Evolutionary conservation across 2,329 filamentous ascomycete genomes (phyloP), one percentile per base, ranked within the genome.

Genomic region (Phyllosticta citribraziliensis): DNA sequence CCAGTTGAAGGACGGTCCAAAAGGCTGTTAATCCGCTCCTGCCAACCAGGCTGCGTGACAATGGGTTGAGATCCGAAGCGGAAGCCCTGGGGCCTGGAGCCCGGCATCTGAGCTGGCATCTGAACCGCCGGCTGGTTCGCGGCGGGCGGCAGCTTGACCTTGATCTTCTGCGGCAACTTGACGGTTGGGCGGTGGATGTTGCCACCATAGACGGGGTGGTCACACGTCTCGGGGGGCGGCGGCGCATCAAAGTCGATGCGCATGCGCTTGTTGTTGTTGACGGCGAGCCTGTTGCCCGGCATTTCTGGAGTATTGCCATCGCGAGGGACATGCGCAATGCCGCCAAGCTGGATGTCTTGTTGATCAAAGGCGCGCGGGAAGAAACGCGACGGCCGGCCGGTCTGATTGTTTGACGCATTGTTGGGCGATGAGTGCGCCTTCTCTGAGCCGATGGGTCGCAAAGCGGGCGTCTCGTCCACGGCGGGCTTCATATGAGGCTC

Each of bases 11-110:
- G 24, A 30, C 54, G 59, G 3, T 54, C 53, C 60, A 86, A 79
- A 53, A 96, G 81, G 54, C 82, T 86, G 72, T 96, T 91, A 72
- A 97, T 91, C 68, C 86, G 86, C 67, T 88, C 87, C 72, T 96
- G 91, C 91, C 91, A 93, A 40, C 76, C 69, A 25, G 71, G 67
- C 58, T 75, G 70, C 55, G 74, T 70, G 67, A 65, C 67, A 65
- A 75, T 70, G 67, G 71, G 68, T 68, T 73, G 70, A 4, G 75
- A 69, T 30, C 73, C 72, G 57, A 73, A 61, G 65, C 47, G 66
- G 67, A 47, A 40, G 27, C 53, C 53, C 5, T 47, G 40, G 10
- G 54, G 66, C 65, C 30, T 71, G 68, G 40, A 11, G 20, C 27
- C 27, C 6, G 52, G 52, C 24, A 27, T 55, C 33, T 57, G 55